Conservation (phyloP, 1,284 basidiomycete species). For the Marasmius tenuissimus region DNA sequence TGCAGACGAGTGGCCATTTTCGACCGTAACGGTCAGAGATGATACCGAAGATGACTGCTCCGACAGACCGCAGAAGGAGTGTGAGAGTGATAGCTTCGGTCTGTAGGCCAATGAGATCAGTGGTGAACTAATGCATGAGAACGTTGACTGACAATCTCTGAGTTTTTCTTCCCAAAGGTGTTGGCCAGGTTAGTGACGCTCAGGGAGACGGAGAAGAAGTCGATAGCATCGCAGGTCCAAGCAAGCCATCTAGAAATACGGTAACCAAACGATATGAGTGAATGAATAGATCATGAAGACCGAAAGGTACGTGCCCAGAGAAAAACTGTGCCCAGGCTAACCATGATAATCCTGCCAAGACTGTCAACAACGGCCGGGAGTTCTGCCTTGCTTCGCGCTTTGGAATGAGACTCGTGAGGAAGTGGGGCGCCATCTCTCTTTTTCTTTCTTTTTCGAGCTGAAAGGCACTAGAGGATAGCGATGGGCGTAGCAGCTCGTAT, state of each 20-base stretch:
- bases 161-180: constrained; percentile 49
- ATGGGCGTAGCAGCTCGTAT: too few relatives aligned
- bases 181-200: constrained; percentile 55
- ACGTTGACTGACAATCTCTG: constrained; percentile 50
- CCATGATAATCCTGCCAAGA: constrained; percentile 38
- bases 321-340: constrained; percentile 59
- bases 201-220: constrained; percentile 86
- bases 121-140: constrained; percentile 1
- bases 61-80: constrained; percentile 84
- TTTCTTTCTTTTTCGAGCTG: background rate
- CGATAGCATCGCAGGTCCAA: constrained; percentile 79
- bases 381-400: constrained; percentile 6
- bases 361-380: constrained; percentile 33
- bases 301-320: constrained; percentile 46
- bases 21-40: constrained; percentile 86
- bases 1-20: constrained; percentile 88
- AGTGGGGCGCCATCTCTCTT: constrained; percentile 5
- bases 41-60: constrained; percentile 84
- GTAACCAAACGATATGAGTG: background rate
- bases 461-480: too few relatives aligned
- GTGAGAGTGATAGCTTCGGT: constrained; percentile 91
- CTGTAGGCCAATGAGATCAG: constrained; percentile 31
- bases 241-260: constrained; percentile 58
- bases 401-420: constrained; percentile 12
- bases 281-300: background rate